These are phyloP conservation scores for Hypoxylon sp. DNA, from an alignment of 2,329 filamentous ascomycete species.

Conservation along the genomic window DNA sequence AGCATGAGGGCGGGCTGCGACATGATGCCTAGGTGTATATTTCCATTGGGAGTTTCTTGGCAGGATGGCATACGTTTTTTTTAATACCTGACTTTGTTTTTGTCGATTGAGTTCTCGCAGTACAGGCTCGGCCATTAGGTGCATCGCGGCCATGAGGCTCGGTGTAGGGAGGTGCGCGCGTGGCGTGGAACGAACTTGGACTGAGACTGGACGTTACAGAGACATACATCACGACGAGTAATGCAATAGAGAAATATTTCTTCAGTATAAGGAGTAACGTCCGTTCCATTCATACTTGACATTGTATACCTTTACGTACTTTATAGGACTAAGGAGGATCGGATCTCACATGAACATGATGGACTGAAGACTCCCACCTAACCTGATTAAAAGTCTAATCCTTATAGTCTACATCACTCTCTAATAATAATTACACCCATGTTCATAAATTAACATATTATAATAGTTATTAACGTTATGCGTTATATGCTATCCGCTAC, in stretches of 20 bases:
- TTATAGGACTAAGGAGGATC: too few relatives aligned
- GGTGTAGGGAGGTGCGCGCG: constrained; percentile 35
- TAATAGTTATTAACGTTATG: too few relatives aligned
- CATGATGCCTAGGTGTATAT: constrained; percentile 47
- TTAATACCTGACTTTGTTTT: constrained; percentile 52
- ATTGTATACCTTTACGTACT: not conserved
- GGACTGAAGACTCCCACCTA: not conserved
- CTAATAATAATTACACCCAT: too few relatives aligned
- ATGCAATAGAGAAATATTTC: constrained; percentile 48
- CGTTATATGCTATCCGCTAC: too few relatives aligned
- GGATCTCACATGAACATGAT: not conserved
- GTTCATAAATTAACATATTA: too few relatives aligned
- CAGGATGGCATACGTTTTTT: constrained; percentile 50
- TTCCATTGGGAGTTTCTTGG: constrained; percentile 48
- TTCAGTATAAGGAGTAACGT: too few relatives aligned
- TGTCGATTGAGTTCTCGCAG: constrained; percentile 40
- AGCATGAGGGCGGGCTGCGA: constrained; percentile 30
- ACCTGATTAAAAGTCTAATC: not conserved
- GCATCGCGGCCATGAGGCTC: constrained; percentile 31
- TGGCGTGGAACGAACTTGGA: constrained; percentile 35
- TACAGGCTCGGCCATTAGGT: constrained; percentile 43
- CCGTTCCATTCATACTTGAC: not conserved
- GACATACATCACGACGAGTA: constrained; percentile 46
- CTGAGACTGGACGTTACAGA: constrained; percentile 43
- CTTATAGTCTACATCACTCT: too few relatives aligned